Percentiles rank a stretch among this genome's conserved stretches.
Conservation (phyloP, 208 protist genomes). For the Trichomonas vaginalis region DNA sequence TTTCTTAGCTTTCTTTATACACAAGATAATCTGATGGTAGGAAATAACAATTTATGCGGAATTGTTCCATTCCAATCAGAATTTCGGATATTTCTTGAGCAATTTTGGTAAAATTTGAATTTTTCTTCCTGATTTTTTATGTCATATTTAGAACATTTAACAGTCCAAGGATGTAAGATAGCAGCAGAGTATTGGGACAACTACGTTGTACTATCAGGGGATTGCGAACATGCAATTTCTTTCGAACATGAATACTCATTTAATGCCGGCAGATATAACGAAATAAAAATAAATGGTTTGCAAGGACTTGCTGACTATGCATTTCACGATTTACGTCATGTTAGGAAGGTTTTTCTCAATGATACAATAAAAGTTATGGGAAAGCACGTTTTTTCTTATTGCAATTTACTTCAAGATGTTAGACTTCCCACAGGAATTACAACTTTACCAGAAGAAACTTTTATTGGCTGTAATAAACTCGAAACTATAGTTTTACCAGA, state of each 20-base stretch:
- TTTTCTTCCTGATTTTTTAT: too few relatives aligned
- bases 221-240: not conserved
- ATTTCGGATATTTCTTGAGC: too few relatives aligned
- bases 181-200: not conserved
- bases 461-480: not conserved
- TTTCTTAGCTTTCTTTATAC: too few relatives aligned
- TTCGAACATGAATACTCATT: not conserved
- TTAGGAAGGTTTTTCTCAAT: not conserved
- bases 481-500: not conserved
- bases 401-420: not conserved
- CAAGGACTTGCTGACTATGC: not conserved
- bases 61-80: too few relatives aligned
- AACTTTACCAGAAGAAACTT: not conserved
- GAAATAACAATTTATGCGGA: too few relatives aligned
- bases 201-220: not conserved
- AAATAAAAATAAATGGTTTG: not conserved
- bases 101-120: too few relatives aligned
- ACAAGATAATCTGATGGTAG: too few relatives aligned
- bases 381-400: not conserved
- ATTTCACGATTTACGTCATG: not conserved
- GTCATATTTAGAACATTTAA: not conserved
- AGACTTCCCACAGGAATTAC: not conserved
- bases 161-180: not conserved
- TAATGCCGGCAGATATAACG: not conserved
- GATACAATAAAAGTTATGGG: not conserved